Evolutionary conservation across 345 rosid genomes (phyloP), one percentile per base, ranked within the genome.

Genomic region (Odontarrhena argentea): DNA sequence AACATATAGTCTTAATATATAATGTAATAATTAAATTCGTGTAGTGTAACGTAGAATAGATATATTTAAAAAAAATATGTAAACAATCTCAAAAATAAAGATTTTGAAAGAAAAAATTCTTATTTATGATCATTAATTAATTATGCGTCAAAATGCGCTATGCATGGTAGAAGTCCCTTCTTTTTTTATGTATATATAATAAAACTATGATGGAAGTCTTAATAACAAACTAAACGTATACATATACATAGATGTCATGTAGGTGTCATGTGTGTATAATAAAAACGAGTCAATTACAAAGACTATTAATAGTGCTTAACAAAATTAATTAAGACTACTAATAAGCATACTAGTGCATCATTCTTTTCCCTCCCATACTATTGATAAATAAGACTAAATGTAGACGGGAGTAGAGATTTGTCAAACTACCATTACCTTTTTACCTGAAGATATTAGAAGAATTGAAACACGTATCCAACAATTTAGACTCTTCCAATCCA

Each of bases 331-430:
- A 49, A 54, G 52, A 53, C 34, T 24, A 22, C 22, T 18, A 14
- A 8, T 57, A 22, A 57, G 48, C 15, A 35, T 15, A 30, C 10
- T 48, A 68, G 9, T 67, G 46, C 22, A 56, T 25, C 11, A 12
- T 4, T 0, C 11, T 45, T 1, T 48, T 14, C 3, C 34, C 44
- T 34, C 54, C 25, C 9, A 35, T 22, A 24, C 7, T 18, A 56
- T 48, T 64, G 51, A 42, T 40, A 15, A 26, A 28, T 55, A 37
- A 15, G 76, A 72, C 60, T 50, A 58, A 49, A 57, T 72, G 70
- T 14, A 55, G 69, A 71, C 52, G 47, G 50, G 65, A 48, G 70
- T 57, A 64, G 44, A 40, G 30, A 66, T 73, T 70, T 73, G 56
- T 60, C 77, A 66, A 73, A 73, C 64, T 63, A 71, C 60, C 41